These are phyloP conservation scores for Botryotinia narcissicola DNA, from an alignment of 2,329 filamentous ascomycete genomes.

Conservation along the genomic window DNA sequence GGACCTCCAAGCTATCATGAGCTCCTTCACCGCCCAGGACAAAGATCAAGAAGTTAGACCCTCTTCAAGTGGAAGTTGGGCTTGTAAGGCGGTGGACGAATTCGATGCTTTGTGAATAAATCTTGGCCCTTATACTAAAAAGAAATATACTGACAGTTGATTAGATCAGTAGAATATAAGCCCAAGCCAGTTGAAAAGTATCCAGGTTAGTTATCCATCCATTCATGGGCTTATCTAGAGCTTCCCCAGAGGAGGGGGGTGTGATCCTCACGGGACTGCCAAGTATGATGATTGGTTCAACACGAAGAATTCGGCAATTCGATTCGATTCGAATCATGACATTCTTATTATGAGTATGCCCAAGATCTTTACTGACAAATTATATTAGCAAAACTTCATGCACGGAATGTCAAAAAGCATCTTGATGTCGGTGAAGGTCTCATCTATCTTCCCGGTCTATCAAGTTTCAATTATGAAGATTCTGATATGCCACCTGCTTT, in stretches of 20 bases:
- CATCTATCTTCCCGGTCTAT: constrained; percentile 55
- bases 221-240: neutral
- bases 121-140: neutral
- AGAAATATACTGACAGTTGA: neutral
- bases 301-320: neutral
- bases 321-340: neutral
- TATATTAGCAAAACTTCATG: constrained; percentile 49
- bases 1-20: neutral
- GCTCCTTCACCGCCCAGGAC: neutral
- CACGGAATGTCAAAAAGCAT: constrained; percentile 44
- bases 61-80: constrained; percentile 11
- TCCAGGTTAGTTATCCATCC: constrained; percentile 25
- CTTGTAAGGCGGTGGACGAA: constrained; percentile 25
- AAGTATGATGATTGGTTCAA: neutral
- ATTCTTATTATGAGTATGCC: neutral
- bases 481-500: constrained; percentile 57
- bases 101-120: constrained; percentile 26
- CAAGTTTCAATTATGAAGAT: constrained; percentile 52
- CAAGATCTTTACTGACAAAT: neutral
- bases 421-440: constrained; percentile 47
- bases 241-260: neutral
- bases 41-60: neutral
- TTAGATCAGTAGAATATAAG: constrained; percentile 22
- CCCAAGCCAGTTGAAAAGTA: constrained; percentile 28
- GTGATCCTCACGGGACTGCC: neutral